Percentiles rank a stretch among this genome's conserved stretches.
These are phyloP conservation scores for Aspergillus sclerotialis DNA, from an alignment of 2,329 filamentous ascomycete species.

Conservation along the genomic window DNA sequence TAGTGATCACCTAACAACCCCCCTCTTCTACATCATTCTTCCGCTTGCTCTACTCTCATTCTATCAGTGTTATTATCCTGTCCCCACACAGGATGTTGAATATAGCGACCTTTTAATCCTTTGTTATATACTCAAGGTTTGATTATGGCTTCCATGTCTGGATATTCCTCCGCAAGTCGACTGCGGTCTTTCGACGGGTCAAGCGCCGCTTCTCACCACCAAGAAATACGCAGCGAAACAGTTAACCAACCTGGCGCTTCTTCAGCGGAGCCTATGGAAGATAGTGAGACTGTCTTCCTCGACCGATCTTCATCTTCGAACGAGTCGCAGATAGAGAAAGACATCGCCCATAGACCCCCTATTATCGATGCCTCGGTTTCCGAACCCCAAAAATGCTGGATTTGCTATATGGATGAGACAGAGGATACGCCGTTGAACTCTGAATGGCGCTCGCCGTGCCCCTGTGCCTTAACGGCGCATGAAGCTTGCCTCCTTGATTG, in stretches of 20 bases:
- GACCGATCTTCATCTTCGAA: slow-evolving; percentile 15
- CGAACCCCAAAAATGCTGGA: slow-evolving; percentile 56
- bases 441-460: slow-evolving; percentile 81
- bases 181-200: slow-evolving; percentile 19
- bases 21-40: slow-evolving; percentile 1
- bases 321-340: slow-evolving; percentile 7
- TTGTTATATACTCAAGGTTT: too few relatives aligned
- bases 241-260: slow-evolving; percentile 2
- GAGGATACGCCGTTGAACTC: slow-evolving; percentile 54
- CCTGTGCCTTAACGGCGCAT: slow-evolving; percentile 84
- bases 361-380: slow-evolving; percentile 10
- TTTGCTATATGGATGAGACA: slow-evolving; percentile 60
- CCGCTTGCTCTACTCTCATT: neutral
- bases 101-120: too few relatives aligned
- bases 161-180: slow-evolving; percentile 22
- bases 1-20: neutral
- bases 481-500: slow-evolving; percentile 84
- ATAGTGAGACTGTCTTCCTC: slow-evolving; percentile 24
- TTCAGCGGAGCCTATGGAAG: slow-evolving; percentile 14
- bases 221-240: slow-evolving; percentile 5
- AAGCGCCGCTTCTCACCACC: slow-evolving; percentile 10
- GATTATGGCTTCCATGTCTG: slow-evolving; percentile 30
- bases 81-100: slow-evolving; percentile 9
- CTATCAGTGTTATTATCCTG: neutral
- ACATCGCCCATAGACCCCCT: slow-evolving; percentile 12